phyloP scores from a whole-genome alignment of 2,329 filamentous ascomycete species.

The Cladophialophora exuberans region DNA sequence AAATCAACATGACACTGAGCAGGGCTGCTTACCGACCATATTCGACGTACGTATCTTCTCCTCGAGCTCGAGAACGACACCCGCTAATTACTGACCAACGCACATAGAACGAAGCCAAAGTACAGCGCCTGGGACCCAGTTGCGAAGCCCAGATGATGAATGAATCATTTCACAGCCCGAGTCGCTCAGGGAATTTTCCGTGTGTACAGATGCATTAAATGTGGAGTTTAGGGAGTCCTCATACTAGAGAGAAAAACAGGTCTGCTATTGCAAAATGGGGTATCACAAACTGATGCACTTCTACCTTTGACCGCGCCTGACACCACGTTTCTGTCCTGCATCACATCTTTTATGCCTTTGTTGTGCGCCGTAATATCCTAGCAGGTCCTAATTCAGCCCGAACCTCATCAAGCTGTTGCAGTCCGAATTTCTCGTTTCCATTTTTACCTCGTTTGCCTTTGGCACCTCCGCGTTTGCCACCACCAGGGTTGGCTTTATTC shows the following conservation, averaged over 20 bases:
- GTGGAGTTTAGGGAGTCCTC: slow-evolving; percentile 20
- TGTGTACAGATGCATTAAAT: slow-evolving; percentile 30
- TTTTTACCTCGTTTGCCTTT: slow-evolving; percentile 71
- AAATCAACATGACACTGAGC: slow-evolving; percentile 74
- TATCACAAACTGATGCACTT: slow-evolving; percentile 21
- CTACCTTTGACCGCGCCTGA: slow-evolving; percentile 10
- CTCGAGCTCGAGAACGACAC: no score
- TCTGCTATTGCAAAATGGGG: slow-evolving; percentile 21
- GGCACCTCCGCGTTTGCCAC: slow-evolving; percentile 47
- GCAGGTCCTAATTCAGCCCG: slow-evolving; percentile 78
- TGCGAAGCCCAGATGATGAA: slow-evolving; percentile 38
- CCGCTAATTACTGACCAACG: no score
- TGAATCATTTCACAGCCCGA: no score
- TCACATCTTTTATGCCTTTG: slow-evolving; percentile 26
- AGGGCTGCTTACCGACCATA: slow-evolving; percentile 89
- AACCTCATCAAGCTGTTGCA: slow-evolving; percentile 90
- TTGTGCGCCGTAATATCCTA: slow-evolving; percentile 53
- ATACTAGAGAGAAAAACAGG: slow-evolving; percentile 11
- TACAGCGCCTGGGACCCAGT: slow-evolving; percentile 40
- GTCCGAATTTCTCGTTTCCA: slow-evolving; percentile 75
- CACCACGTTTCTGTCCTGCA: background rate
- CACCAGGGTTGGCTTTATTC: slow-evolving; percentile 44
- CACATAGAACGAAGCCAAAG: slow-evolving; percentile 42
- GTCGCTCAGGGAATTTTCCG: no score
- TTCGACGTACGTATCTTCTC: slow-evolving; percentile 80